Base-by-base conservation (phyloP, 2,329 filamentous ascomycete genomes). In the Fusarium citri region DNA sequence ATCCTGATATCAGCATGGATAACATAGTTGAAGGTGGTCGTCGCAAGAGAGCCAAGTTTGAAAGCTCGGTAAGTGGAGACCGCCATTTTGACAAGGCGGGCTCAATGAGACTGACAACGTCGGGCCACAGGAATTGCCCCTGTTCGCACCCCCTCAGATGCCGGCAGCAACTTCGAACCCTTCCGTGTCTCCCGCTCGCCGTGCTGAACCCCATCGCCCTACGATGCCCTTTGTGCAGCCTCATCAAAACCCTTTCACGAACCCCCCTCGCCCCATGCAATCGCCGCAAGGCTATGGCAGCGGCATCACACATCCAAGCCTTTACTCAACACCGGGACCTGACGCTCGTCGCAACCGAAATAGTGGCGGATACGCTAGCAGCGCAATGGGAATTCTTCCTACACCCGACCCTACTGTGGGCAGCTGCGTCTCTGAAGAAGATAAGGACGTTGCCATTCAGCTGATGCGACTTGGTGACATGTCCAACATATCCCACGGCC, bases 11-110 rank as follows among this genome's bases (percentile, higher is more conserved):
- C 77, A 98, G 95, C 79, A 89, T 98, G 73, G 94, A 98, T 74
- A 99, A 99, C 79, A 98, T 99, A 80, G 92, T 99, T 66, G 95
- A 98, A 82, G 96, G 97, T 77, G 94, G 95, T 72, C 91, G 96
- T 80, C 91, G 96, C 78, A 98, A 98, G 85, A 90, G 94, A 77
- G 93, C 95, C 76, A 98, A 97, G 82, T 92, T 92, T 83, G 95
- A 98, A 81, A 98, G 95, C 84, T 98, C 95, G 82, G 95, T 98
- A 91, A 90, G 95, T 72, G 60, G 67, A 73, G 58, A 72, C 69
- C 56, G 68, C 66, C 65, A 64, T 72, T 72, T 71, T 66, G 60
- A 56, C 50, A 61, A 73, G 65, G 45, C 55, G 64, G 61, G 57
- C 59, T 61, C 58, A 64, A 63, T 55, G 50, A 68, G 64, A 64